A percentile compares a stretch with the other conserved stretches of the same genome.
These are phyloP conservation scores for Centella asiatica DNA, from an alignment of 129 eudicot species.

Conservation along the genomic window DNA sequence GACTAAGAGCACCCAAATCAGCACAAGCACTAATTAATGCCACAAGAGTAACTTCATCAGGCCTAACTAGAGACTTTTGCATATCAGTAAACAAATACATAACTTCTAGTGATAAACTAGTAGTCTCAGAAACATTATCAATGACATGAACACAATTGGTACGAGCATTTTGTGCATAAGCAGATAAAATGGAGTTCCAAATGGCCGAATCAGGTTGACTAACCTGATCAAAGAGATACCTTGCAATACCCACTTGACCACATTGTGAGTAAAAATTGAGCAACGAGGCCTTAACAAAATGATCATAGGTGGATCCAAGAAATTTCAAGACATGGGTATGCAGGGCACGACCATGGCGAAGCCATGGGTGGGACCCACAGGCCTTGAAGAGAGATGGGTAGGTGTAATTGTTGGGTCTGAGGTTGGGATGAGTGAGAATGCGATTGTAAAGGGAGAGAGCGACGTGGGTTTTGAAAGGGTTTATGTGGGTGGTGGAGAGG, in stretches of 20 bases:
- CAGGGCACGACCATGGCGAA: slow-evolving; percentile 42
- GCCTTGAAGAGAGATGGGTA: slow-evolving; percentile 76
- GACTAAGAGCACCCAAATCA: slow-evolving; percentile 53
- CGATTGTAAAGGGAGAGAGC: slow-evolving; percentile 38
- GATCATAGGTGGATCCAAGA: slow-evolving; percentile 35
- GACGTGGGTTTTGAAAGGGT: too few species aligned
- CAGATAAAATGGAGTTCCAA: slow-evolving; percentile 58
- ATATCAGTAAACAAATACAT: slow-evolving; percentile 48
- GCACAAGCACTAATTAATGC: slow-evolving; percentile 61
- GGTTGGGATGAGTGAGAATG: slow-evolving; percentile 22
- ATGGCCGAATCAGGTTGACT: slow-evolving; percentile 54
- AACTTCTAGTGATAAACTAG: slow-evolving; percentile 37
- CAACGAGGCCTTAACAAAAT: slow-evolving; percentile 64
- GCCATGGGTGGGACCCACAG: slow-evolving; percentile 48
- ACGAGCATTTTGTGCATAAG: slow-evolving; percentile 25
- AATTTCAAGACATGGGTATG: slow-evolving; percentile 57
- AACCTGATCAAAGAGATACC: slow-evolving; percentile 39
- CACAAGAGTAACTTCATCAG: slow-evolving; percentile 60
- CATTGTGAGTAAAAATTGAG: slow-evolving; percentile 53
- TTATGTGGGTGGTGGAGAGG: slow-evolving; percentile 23
- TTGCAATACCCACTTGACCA: slow-evolving; percentile 41
- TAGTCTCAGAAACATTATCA: not conserved
- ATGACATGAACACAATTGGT: not conserved
- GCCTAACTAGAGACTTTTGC: slow-evolving; percentile 39
- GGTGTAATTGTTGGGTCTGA: slow-evolving; percentile 54